Evolutionary conservation across 1,284 basidiomycete species (phyloP).

Genomic region (Ganoderma leucocontextum): DNA sequence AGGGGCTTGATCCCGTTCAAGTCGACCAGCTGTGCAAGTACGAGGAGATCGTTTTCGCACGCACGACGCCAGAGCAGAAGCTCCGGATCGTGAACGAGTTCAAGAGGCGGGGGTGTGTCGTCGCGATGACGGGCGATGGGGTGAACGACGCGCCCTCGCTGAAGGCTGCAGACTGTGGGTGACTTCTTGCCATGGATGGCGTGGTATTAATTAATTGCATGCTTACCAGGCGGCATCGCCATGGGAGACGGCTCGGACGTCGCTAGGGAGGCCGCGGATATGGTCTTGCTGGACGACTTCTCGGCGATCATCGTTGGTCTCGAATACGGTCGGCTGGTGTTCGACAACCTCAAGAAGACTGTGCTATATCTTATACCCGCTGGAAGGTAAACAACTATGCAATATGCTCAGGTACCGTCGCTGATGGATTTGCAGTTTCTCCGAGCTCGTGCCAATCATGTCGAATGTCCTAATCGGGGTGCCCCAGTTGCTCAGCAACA

Average conservation of each 20-base stretch:
- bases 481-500: conserved; percentile 56
- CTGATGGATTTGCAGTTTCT: conserved; percentile 49
- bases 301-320: conserved; percentile 56
- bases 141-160: conserved; percentile 74
- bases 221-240: conserved; percentile 52
- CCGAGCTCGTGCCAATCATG: conserved; percentile 73
- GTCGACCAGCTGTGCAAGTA: conserved; percentile 59
- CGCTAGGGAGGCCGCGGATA: conserved; percentile 55
- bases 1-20: conserved; percentile 51
- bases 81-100: conserved; percentile 70
- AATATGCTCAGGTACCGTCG: not conserved
- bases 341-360: conserved; percentile 69
- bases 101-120: conserved; percentile 56
- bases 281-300: conserved; percentile 56
- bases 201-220: not conserved
- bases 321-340: conserved; percentile 67
- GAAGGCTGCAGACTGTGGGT: conserved; percentile 53
- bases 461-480: conserved; percentile 55
- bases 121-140: conserved; percentile 73
- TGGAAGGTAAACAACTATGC: conserved; percentile 44
- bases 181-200: conserved; percentile 46
- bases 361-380: conserved; percentile 55
- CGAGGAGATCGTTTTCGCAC: conserved; percentile 74
- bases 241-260: conserved; percentile 58
- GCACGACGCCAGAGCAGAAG: conserved; percentile 78